Evolutionary conservation across 1,284 basidiomycete species (phyloP), one percentile per base, ranked within the genome.

Genomic region (Afroboletus lepidellus): DNA sequence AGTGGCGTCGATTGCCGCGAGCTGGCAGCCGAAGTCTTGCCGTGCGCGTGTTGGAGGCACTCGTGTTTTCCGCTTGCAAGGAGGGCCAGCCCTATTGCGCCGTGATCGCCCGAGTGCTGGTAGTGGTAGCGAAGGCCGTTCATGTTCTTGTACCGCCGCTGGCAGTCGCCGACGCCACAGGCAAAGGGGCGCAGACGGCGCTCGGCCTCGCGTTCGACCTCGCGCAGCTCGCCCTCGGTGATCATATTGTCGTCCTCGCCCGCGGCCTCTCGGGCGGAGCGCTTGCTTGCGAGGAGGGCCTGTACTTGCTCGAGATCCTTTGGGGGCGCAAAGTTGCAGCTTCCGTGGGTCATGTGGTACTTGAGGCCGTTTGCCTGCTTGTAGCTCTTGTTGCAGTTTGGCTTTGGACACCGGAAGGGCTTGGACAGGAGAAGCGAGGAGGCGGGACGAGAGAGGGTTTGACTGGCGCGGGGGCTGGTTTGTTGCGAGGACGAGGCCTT

Each of bases 311-410:
- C 85, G 43, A 89, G 69, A 51, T 91, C 88, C 68, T 84, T 93
- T 63, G 81, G 88, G 3, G 91, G 89, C 1, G 90, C 90, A 70
- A 92, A 94, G 69, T 92, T 93, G 74, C 94, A 98, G 60, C 90
- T 90, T 4, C 96, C 92, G 67, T 94, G 92, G 18, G 92, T 88
- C 71, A 95, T 88, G 74, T 99, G 96, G 73, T 98, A 98, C 77
- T 99, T 98, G 63, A 99, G 79, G 1, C 91, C 91, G 66, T 93
- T 93, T 55, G 93, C 94, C 74, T 98, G 96, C 78, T 98, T 98
- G 81, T 99, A 99, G 41, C 86, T 87, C 80, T 99, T 99, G 77
- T 94, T 95, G 78, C 96, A 99, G 51, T 97, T 96, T 0, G 92
- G 88, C 62, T 96, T 96, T 15, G 94, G 94, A 77, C 96, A 99